Evolutionary conservation across 2,329 filamentous ascomycete genomes (phyloP), one percentile per base, ranked within the genome.

Genomic region (Epichloe coenophiala): DNA sequence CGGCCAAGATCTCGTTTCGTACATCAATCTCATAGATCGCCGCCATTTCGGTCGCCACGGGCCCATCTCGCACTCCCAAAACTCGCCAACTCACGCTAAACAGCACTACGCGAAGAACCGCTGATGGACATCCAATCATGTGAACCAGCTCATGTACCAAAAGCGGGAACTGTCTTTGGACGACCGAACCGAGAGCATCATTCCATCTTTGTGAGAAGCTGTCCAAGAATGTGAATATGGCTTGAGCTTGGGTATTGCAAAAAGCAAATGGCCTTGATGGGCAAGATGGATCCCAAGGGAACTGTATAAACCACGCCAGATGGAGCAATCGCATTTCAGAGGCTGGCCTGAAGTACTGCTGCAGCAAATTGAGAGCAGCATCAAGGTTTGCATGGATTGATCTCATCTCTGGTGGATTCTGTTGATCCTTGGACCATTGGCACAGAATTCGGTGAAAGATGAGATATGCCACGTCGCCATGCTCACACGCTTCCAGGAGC

Each of bases 371-470:
- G 45, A 66, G 61, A 23, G 57, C 55, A 38, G 39, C 5, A 51
- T 63, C 60, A 19, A 64, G 27, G 11, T 41, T 27, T 3, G 38
- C 31, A 13, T 50, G 47, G 3, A 33, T 39, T 12, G 56, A 5
- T 33, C 46, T 35, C 13, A 66, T 13, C 33, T 19, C 56, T 5
- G 56, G n/a, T 5, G 33, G 56, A 44, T 69, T 60, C 1, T 65
- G 63, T 12, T 72, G 59, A 3, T 71, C 53, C 12, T 47, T 57
- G 17, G 71, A 73, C 73, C 76, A 78, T 19, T 75, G 59, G 59
- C 81, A 85, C 61, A 79, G 82, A 2, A 84, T 53, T 59, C 86
- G 83, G 59, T 86, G 83, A 12, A 86, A 61, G 5, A 74, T 69
- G 47, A 88, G 57, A 60, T 83, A 89, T 59, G 85, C 78, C 45